These are phyloP conservation scores for Diplotaxis tenuifolia DNA, from an alignment of 345 rosid genomes.

Conservation along the genomic window DNA sequence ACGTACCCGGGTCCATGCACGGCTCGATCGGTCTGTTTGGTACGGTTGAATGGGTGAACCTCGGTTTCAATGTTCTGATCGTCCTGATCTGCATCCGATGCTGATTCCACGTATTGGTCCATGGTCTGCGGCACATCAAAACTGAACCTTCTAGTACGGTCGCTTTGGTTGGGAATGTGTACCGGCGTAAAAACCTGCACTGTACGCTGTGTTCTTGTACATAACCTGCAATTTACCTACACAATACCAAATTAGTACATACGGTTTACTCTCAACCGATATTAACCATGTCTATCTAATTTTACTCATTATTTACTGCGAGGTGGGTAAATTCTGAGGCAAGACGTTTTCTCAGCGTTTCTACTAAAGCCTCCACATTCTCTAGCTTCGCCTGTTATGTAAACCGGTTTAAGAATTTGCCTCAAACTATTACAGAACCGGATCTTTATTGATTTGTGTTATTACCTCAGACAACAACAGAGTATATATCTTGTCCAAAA, in stretches of 20 bases:
- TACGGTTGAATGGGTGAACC: too few relatives aligned
- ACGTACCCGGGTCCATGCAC: too few relatives aligned
- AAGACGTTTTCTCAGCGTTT: constrained; percentile 50
- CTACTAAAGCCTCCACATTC: constrained; percentile 37
- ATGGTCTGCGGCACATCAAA: too few relatives aligned
- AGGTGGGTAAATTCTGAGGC: constrained; percentile 54
- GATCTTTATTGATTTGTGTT: too few relatives aligned
- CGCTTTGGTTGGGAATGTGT: constrained; percentile 38
- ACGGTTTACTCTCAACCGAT: neutral
- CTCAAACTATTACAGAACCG: too few relatives aligned
- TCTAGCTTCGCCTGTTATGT: constrained; percentile 49
- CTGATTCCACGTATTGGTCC: too few relatives aligned
- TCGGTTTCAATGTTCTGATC: too few relatives aligned
- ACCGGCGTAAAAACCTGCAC: constrained; percentile 82
- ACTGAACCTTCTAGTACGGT: constrained; percentile 6
- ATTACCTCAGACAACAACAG: constrained; percentile 58
- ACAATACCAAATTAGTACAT: neutral
- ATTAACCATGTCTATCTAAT: neutral
- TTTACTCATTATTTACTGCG: constrained; percentile 48
- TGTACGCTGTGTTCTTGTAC: constrained; percentile 79
- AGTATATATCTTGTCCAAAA: constrained; percentile 55
- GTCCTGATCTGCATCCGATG: too few relatives aligned
- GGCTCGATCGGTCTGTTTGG: too few relatives aligned
- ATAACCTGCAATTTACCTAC: constrained; percentile 49
- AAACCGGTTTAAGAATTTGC: constrained; percentile 1